phyloP scores from a whole-genome alignment of 148 eudicot genomes.

The Camellia japonica region DNA sequence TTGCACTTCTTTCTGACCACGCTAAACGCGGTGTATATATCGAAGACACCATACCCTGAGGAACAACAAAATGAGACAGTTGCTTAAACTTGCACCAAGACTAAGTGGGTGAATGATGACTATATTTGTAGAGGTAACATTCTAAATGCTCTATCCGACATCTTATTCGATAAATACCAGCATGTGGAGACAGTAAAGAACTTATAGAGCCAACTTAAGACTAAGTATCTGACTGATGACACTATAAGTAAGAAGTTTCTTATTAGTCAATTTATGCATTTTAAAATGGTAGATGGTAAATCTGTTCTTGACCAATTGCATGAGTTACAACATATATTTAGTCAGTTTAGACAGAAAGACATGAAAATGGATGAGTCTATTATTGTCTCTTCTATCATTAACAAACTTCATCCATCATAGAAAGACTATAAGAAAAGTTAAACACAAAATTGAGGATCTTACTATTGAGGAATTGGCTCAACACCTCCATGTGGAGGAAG shows the following conservation, averaged over 20 bases:
- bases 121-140: background rate
- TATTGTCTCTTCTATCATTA: too few relatives aligned
- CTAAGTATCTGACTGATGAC: background rate
- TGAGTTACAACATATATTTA: background rate
- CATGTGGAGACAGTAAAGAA: background rate
- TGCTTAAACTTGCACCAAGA: background rate
- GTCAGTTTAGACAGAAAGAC: too few relatives aligned
- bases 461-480: background rate
- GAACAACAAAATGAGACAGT: background rate
- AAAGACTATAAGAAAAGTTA: too few relatives aligned
- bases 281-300: background rate
- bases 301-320: background rate
- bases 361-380: background rate
- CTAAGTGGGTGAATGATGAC: background rate
- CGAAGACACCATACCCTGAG: background rate
- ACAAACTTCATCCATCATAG: background rate
- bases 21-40: background rate
- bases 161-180: background rate
- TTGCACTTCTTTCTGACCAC: background rate
- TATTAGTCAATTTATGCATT: background rate
- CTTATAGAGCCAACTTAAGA: too few relatives aligned
- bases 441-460: background rate
- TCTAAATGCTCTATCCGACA: background rate
- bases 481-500: background rate
- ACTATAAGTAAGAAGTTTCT: background rate